Percentiles rank a stretch among this genome's conserved stretches.
Conservation (phyloP, 495 filamentous ascomycete genomes). For the Hypoxylon fragiforme region DNA sequence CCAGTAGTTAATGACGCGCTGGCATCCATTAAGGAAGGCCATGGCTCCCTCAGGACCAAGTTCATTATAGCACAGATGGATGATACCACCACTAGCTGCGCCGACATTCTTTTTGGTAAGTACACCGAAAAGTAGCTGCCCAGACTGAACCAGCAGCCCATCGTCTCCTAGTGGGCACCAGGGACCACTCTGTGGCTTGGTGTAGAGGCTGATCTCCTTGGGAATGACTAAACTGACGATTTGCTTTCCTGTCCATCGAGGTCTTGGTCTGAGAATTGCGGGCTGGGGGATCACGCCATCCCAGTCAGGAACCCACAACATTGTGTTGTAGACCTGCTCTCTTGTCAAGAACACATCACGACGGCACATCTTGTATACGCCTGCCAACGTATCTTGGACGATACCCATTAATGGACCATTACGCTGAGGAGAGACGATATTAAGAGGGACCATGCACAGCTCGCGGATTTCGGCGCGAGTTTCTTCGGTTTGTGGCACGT, state of each 20-base stretch:
- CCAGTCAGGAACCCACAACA: conserved; percentile 97
- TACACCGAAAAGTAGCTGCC: conserved; percentile 87
- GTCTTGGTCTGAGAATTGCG: conserved; percentile 86
- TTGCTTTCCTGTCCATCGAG: conserved; percentile 99
- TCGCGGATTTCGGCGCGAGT: conserved; percentile 89
- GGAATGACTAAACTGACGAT: conserved; percentile 93
- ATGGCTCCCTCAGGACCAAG: conserved; percentile 81
- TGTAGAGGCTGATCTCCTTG: conserved; percentile 76
- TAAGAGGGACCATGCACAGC: conserved; percentile 92
- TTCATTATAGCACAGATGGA: conserved; percentile 97
- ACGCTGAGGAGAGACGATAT: conserved; percentile 96
- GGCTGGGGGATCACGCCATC: conserved; percentile 91
- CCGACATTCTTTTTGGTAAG: conserved; percentile 93
- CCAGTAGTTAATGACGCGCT: conserved; percentile 95
- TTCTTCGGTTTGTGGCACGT: conserved; percentile 97
- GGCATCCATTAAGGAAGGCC: conserved; percentile 91
- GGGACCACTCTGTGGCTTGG: conserved; percentile 59
- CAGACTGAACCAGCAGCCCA: conserved; percentile 79
- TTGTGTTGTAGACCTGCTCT: conserved; percentile 90
- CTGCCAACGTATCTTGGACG: conserved; percentile 94
- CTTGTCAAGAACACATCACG: conserved; percentile 88
- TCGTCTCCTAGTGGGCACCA: conserved; percentile 72
- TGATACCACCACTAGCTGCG: conserved; percentile 80
- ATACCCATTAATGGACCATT: conserved; percentile 99
- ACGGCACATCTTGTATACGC: conserved; percentile 94